A percentile compares a stretch with the other conserved stretches of the same genome.
phyloP scores from a whole-genome alignment of 805 yeast genomes.

The Peterozyma xylosa region DNA sequence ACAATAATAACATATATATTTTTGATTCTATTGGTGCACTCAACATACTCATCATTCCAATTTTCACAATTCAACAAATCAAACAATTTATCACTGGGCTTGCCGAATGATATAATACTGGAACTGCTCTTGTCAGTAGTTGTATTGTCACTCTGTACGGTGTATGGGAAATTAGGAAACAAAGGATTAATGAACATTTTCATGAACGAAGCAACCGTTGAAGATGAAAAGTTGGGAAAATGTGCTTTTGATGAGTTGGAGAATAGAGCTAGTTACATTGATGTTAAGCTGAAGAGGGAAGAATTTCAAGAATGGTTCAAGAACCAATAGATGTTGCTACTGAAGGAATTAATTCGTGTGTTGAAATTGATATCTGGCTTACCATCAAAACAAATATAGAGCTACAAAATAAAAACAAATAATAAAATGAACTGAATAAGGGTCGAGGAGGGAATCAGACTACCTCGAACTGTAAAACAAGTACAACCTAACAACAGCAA shows the following conservation, averaged over 20 bases:
- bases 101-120: not conserved
- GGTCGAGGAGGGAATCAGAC: too few relatives aligned
- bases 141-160: conserved; percentile 1
- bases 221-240: conserved; percentile 38
- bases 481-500: too few relatives aligned
- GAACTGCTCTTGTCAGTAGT: not conserved
- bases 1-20: too few relatives aligned
- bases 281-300: conserved; percentile 35
- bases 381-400: too few relatives aligned
- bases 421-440: too few relatives aligned
- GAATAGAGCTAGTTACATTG: conserved; percentile 43
- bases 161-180: not conserved
- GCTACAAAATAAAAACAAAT: too few relatives aligned
- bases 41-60: not conserved
- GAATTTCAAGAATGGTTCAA: conserved; percentile 32
- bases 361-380: not conserved
- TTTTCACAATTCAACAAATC: not conserved
- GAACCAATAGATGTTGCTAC: not conserved
- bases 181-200: conserved; percentile 33
- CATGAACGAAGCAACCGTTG: conserved; percentile 39
- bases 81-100: not conserved
- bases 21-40: not conserved
- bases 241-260: conserved; percentile 36
- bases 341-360: not conserved
- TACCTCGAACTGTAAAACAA: too few relatives aligned